Evolutionary conservation across 2,329 filamentous ascomycete genomes (phyloP), one percentile per base, ranked within the genome.

Genomic region (Zymoseptoria passerinii): DNA sequence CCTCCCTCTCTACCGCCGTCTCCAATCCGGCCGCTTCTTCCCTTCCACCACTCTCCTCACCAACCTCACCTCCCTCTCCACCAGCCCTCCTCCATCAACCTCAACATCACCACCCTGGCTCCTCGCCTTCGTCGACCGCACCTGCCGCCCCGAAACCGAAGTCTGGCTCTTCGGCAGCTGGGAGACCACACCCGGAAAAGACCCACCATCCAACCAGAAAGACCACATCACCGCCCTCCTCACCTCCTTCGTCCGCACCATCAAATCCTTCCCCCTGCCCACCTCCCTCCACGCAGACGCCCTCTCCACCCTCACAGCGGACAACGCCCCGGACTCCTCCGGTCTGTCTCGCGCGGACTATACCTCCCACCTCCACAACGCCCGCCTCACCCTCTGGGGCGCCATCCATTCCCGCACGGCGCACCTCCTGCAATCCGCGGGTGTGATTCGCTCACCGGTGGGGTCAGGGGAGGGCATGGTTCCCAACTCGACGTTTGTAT

Each of bases 101-200:
- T 54, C 4, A 50, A 13, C 54, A 2, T 48, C 28, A 10, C 48
- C 28, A 7, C 56, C 57, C 5, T 75, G 72, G 66, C 84, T 87
- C 67, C 78, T 80, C 0, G 82, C 81, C 0, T 87, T 84, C 66
- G 68, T 86, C 5, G 86, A 89, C 69, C 76, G 85, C 19, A 80
- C 80, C 3, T 77, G 77, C 56, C 77, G 79, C 0, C 83, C 82
- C 0, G 85, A 87, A 67, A 88, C 86, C 0, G 81, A 88, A 61
- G 74, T 83, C 28, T 88, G 82, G 80, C 66, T 88, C 1, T 88
- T 85, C 69, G 72, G 63, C 23, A 60, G 56, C 56, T 64, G 72
- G 73, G 54, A 73, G 58, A 6, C n/a, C 35, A 6, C 10, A 13
- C 35, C 48, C 51, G 5, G n/a, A 54, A 16, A 8, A 2, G 28